Conservation (phyloP, 257 asterid genomes). For the Cruciata laevipes region DNA sequence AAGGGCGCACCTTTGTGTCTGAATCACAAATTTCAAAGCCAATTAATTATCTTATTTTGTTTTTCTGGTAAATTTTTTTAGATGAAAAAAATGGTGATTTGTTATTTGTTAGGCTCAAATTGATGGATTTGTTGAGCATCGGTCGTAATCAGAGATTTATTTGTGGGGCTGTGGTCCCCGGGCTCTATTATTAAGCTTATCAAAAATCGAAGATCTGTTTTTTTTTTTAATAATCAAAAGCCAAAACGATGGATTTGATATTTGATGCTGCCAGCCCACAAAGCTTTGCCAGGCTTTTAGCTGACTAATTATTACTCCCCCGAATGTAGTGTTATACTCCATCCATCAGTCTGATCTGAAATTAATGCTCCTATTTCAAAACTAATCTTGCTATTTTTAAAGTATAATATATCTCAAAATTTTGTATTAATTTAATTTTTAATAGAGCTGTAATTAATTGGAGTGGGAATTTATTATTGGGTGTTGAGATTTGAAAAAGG, state of each 20-base stretch:
- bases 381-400: no score
- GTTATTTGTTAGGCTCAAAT: not conserved
- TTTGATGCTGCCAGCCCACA: constrained; percentile 1
- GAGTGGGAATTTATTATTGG: not conserved
- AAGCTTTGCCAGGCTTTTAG: not conserved
- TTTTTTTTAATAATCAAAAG: not conserved
- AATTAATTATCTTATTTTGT: not conserved
- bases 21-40: constrained; percentile 16
- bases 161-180: not conserved
- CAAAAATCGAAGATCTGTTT: not conserved
- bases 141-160: not conserved
- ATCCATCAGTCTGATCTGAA: no score
- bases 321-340: no score
- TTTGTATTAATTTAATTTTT: no score
- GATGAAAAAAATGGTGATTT: not conserved
- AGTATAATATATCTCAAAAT: no score
- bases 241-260: not conserved
- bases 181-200: not conserved
- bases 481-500: not conserved
- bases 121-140: not conserved
- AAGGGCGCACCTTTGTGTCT: constrained; percentile 4
- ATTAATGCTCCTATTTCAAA: no score
- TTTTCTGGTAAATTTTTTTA: no score
- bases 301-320: not conserved
- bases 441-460: not conserved